Evolutionary conservation across 208 protist genomes (phyloP), one percentile per base, ranked within the genome.

Genomic region (Balamuthia mandrillaris): DNA sequence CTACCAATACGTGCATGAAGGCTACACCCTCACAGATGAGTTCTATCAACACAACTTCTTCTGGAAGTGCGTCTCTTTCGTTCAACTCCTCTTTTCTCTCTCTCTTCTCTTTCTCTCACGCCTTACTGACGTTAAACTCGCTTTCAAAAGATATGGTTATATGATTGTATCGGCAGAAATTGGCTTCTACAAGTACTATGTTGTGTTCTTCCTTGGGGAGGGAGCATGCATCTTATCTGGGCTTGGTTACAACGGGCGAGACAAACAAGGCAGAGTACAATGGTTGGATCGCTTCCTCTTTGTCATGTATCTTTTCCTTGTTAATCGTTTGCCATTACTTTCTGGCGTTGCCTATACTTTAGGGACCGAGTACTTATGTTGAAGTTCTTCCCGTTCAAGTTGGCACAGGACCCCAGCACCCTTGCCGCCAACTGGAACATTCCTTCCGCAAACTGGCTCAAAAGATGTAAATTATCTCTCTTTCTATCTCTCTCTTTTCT

Each of bases 181-280:
- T 4, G 63, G 66, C 14, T 54, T 81, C 68, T 87, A 88, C 49
- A 89, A 87, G 47, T 90, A 90, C 54, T 89, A 90, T 14, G 81
- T 88, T 18, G 87, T 61, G 21, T 90, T 72, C 70, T 88, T 51
- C 39, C 65, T 74, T 16, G 66, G 42, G n/a, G 84, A 87, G 39
- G 72, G 77, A 37, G 47, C 47, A 52, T 66, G 60, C 51, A 49
- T 86, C n/a, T 31, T 86, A 9, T 70, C 52, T n/a, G 87, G 87
- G 60, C 74, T 89, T 12, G 82, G 81, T 37, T 89, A 58, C 82
- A 89, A 86, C 78, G 87, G 87, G 16, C 81, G 51, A 18, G 82
- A 79, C 39, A 78, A 52, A 0, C 33, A 86, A 9, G 81, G 74
- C n/a, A 31, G 33, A 42, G 60, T 63, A 14, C 44, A 31, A 3